A percentile compares a stretch with the other conserved stretches of the same genome.
phyloP scores from a whole-genome alignment of 1,139 yeast species.

The Meyerozyma carpophila region DNA sequence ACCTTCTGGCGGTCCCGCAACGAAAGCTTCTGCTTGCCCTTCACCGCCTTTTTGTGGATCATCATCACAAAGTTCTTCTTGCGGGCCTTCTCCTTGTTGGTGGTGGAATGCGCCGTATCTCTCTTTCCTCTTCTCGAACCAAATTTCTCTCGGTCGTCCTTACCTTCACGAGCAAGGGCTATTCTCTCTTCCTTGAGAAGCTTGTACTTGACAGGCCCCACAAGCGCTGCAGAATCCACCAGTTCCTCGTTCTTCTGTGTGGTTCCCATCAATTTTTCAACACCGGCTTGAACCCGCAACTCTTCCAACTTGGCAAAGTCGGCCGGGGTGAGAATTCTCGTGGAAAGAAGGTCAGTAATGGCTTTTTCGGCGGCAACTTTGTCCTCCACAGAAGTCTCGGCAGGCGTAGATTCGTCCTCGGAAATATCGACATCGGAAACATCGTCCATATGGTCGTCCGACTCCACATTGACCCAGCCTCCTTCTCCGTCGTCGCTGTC shows the following conservation, averaged over 20 bases:
- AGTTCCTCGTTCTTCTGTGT: constrained; percentile 67
- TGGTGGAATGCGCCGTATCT: constrained; percentile 78
- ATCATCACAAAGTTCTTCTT: constrained; percentile 99
- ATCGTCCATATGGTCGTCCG: constrained; percentile 53
- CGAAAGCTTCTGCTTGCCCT: constrained; percentile 88
- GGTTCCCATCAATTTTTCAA: constrained; percentile 65
- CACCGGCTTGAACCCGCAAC: constrained; percentile 75
- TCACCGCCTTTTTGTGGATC: constrained; percentile 91
- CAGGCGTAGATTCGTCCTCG: constrained; percentile 6
- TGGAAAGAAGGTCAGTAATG: constrained; percentile 59
- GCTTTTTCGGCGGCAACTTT: constrained; percentile 34
- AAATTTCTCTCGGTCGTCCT: constrained; percentile 85
- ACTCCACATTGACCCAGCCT: constrained; percentile 56
- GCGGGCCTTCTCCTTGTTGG: constrained; percentile 92
- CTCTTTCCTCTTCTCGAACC: constrained; percentile 85
- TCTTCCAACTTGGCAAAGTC: constrained; percentile 95
- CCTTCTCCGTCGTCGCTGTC: constrained; percentile 56
- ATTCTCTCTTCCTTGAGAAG: constrained; percentile 85
- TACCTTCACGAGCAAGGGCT: constrained; percentile 83
- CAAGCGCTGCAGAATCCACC: constrained; percentile 72
- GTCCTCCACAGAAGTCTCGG: constrained; percentile 4
- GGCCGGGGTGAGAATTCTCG: constrained; percentile 88
- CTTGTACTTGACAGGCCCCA: constrained; percentile 84
- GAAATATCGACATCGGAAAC: constrained; percentile 23
- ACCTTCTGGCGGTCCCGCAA: constrained; percentile 86